A percentile compares a stretch with the other conserved stretches of the same genome.
Evolutionary conservation across 2,329 filamentous ascomycete species (phyloP).

Genomic region (Fusarium sp.): DNA sequence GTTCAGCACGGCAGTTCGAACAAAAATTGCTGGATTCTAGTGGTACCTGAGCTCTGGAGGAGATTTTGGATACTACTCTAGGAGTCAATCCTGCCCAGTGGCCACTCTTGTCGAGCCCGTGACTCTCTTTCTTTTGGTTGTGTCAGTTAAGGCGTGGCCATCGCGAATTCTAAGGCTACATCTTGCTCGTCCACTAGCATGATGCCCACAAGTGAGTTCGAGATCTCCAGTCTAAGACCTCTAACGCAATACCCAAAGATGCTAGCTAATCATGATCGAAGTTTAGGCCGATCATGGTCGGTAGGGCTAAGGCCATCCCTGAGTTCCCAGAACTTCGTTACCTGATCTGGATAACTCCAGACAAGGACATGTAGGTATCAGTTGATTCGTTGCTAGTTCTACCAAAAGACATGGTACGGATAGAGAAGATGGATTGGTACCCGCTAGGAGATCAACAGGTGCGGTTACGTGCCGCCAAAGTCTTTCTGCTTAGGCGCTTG

Average conservation of each 20-base stretch:
- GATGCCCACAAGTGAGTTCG: not conserved
- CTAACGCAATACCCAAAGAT: not conserved
- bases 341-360: not conserved
- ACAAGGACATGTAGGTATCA: not conserved
- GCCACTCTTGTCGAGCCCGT: not conserved
- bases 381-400: slow-evolving; percentile 4
- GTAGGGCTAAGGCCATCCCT: slow-evolving; percentile 11
- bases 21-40: slow-evolving; percentile 3
- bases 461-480: slow-evolving; percentile 5
- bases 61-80: not conserved
- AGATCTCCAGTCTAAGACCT: not conserved
- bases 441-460: slow-evolving; percentile 7
- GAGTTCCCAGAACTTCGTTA: slow-evolving; percentile 1
- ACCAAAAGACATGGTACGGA: not conserved
- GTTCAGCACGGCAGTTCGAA: slow-evolving; percentile 29
- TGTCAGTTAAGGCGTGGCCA: not conserved
- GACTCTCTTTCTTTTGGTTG: not conserved
- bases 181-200: not conserved
- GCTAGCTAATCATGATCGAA: slow-evolving; percentile 10
- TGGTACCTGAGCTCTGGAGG: not conserved
- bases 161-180: not conserved
- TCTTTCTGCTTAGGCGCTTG: slow-evolving; percentile 20
- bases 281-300: slow-evolving; percentile 19
- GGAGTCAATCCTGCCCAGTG: not conserved
- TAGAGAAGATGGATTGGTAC: slow-evolving; percentile 2